These are phyloP conservation scores for Rutstroemia sp. DNA, from an alignment of 2,329 filamentous ascomycete species.

Conservation along the genomic window DNA sequence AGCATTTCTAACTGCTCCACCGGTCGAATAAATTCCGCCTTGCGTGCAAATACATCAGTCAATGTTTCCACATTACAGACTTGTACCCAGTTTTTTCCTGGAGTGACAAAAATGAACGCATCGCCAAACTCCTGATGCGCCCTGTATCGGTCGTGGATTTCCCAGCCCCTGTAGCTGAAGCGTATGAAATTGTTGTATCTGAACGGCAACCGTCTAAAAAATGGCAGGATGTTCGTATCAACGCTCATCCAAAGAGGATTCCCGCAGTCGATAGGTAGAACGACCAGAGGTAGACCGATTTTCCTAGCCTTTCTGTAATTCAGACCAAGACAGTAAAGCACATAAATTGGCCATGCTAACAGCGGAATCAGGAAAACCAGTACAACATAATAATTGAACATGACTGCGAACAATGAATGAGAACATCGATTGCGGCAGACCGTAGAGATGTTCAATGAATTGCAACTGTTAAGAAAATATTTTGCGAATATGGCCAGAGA, in stretches of 20 bases:
- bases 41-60: background rate
- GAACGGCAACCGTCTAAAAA: background rate
- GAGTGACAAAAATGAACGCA: constrained; percentile 2
- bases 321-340: background rate
- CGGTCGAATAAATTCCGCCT: background rate
- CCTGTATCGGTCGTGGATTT: constrained; percentile 2
- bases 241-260: constrained; percentile 5
- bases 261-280: constrained; percentile 2
- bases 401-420: no score
- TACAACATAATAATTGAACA: no score
- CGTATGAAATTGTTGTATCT: constrained; percentile 3
- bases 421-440: no score
- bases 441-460: no score
- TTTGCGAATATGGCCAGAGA: no score
- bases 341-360: background rate
- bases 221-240: constrained; percentile 1
- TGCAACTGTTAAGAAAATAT: no score
- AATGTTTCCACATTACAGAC: constrained; percentile 1
- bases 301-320: background rate
- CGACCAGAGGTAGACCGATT: background rate
- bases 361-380: background rate
- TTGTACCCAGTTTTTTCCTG: constrained; percentile 1
- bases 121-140: constrained; percentile 2
- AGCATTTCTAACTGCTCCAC: constrained; percentile 3
- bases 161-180: constrained; percentile 2